Evolutionary conservation across 1,139 yeast genomes (phyloP), one percentile per base, ranked within the genome.

Genomic region (Candida tropicalis): DNA sequence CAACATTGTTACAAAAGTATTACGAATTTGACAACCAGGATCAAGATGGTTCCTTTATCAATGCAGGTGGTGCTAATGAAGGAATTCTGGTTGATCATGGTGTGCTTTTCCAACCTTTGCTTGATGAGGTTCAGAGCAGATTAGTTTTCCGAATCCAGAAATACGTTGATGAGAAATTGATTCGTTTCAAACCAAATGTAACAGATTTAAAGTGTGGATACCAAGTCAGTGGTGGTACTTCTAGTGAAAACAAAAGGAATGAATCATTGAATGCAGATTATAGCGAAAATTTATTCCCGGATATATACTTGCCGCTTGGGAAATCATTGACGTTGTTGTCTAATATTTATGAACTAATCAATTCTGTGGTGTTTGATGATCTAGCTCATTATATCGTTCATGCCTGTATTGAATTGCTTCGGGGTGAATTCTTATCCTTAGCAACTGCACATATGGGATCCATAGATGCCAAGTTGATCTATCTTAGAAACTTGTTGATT

Each of bases 351-450:
- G 95, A 88, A 56, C 70, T 90, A 52, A 78, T 91, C 20, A 83
- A 84, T 51, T 80, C 86, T 1, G 70, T 79, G 8, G 87, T 90
- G 1, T 91, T 91, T 65, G 96, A 90, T 57, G 96, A 89, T 57
- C 65, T 91, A 49, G 96, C 97, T 0, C 96, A 90, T 59, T 81
- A 86, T 43, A 82, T 89, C 45, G 88, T 91, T 5, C 96, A 88
- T 57, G 79, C 86, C 38, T 85, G 95, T 54, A 76, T 91, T 31
- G 60, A 67, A 33, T 41, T 86, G 81, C 24, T 73, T 75, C 60
- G 77, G 68, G 60, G 70, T 57, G 54, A 66, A 28, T 87, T 87
- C 6, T 79, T 76, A 51, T 67, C 48, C 65, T 75, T 47, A 50
- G 68, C 62, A 41, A 65, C 43, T 54, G 74, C 41, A 18, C 70